Base-by-base conservation (phyloP, 257 asterid genomes). In the Solanum chiquidenum region DNA sequence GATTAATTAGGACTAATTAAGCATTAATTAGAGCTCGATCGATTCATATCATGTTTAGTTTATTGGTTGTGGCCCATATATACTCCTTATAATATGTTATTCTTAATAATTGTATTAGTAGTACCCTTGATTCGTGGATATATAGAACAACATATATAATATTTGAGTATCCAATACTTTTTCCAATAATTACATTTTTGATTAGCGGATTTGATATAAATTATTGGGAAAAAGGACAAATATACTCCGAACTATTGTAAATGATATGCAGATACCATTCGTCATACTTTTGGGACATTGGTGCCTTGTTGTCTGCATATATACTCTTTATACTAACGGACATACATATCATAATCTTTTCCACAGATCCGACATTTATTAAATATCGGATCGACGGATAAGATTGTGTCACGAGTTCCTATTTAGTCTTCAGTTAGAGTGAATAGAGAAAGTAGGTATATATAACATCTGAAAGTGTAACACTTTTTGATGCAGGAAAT, bases 401-500 rank as follows among this genome's bases (percentile, higher is more conserved):
- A 16, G 7, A 52, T 52, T 52, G 9, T 0, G 1, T 0, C 23
- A 52, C 9, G n/a, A 16, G 4, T 49, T 4, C 1, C 21, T 49
- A 14, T 49, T 49, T 49, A 49, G 3, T 49, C 60, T 49, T 49
- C 18, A 6, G 20, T 13, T 46, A 14, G 0, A 52, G 62, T 52
- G 64, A 55, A 55, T 3, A 55, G 10, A 55, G 64, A 55, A 55
- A 55, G 0, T 55, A 6, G 64, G n/a, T 18, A 55, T 55, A 55
- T 55, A 6, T 55, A 55, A 55, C 64, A 55, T 55, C 55, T 44
- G 6, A 44, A 44, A 44, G 18, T 44, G 55, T 18, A 55, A 55
- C n/a, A 7, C n/a, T 18, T 18, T 6, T 55, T 55, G n/a, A 62
- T 62, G 13, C 7, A 62, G 99, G 98, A 95, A 60, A 20, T 96